Base-by-base conservation (phyloP, 768 basidiomycete genomes). In the Neoboletus brunneissimus region DNA sequence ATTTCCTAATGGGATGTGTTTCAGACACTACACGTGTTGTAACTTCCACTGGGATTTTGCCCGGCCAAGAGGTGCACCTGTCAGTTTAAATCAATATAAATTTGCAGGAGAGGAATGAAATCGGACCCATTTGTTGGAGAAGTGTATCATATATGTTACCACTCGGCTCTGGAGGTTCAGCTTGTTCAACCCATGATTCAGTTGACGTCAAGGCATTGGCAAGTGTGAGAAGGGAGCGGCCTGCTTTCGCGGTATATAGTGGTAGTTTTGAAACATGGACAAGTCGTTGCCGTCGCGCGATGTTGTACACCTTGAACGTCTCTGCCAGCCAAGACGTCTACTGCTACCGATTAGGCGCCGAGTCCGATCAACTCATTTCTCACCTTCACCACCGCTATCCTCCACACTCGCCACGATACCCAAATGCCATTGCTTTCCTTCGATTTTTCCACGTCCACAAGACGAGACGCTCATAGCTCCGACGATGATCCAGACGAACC, bases 401-500 rank as follows among this genome's bases (percentile, higher is more conserved):
- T 38, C 37, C 37, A 9, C 37, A 9, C 13, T 2, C 34, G 13
- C 13, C 41, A 31, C 49, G 48, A 57, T 57, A 63, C 41, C 46
- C 51, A 31, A n/a, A 70, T 70, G 69, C 55, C 72, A 31, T 44
- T 72, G 22, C 64, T 73, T 48, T 72, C 70, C 50, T 72, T 72
- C 11, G 61, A 69, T 48, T 57, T 64, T 29, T 48, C 60, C 20
- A 29, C 51, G 3, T 48, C 67, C 7, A 41, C 67, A 11, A 48
- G 49, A 52, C 61, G 53, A 50, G 57, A 64, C 38, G 25, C 32
- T 37, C 45, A 38, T 1, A 34, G 22, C 44, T 32, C 53, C 29
- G 68, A 72, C 31, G 70, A 75, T 8, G 72, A 75, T 45, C 63
- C 67, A 29, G 74, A 78, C 27, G 69, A 70, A 1, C 61, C 67